A percentile compares a stretch with the other conserved stretches of the same genome.
Conservation (phyloP, 139 green algal genomes). For the Chlorokybus atmophyticus region DNA sequence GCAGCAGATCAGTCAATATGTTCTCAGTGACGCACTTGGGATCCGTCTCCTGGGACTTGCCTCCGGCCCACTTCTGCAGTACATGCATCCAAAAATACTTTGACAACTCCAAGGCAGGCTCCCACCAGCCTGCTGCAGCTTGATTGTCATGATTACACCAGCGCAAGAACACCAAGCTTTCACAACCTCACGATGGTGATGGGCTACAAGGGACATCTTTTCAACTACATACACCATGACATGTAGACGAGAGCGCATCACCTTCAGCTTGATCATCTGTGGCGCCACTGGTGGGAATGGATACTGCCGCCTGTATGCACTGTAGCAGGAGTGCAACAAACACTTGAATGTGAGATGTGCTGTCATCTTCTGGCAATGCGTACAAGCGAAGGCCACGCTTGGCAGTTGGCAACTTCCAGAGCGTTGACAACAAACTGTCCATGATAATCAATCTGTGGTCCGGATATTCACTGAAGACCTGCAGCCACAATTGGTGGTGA, state of each 20-base stretch:
- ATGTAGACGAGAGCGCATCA: too few species aligned
- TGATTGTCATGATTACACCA: neutral
- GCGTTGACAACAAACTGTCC: constrained; percentile 37
- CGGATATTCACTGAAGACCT: constrained; percentile 27
- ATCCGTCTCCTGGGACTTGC: constrained; percentile 31
- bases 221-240: too few species aligned
- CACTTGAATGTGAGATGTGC: constrained; percentile 39
- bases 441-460: constrained; percentile 29
- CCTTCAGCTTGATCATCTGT: too few species aligned
- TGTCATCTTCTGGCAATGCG: constrained; percentile 1
- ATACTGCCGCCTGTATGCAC: constrained; percentile 53
- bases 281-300: too few species aligned
- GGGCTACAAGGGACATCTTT: too few species aligned
- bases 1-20: constrained; percentile 50
- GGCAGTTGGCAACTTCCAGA: constrained; percentile 15
- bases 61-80: constrained; percentile 32
- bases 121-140: constrained; percentile 13
- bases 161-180: constrained; percentile 6
- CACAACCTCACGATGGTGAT: too few species aligned
- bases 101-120: constrained; percentile 15
- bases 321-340: constrained; percentile 48
- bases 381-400: constrained; percentile 10
- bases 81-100: constrained; percentile 39
- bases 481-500: neutral
- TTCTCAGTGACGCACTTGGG: constrained; percentile 37